Conservation (phyloP, 2,329 filamentous ascomycete genomes). For the Monosporascus sp. region DNA sequence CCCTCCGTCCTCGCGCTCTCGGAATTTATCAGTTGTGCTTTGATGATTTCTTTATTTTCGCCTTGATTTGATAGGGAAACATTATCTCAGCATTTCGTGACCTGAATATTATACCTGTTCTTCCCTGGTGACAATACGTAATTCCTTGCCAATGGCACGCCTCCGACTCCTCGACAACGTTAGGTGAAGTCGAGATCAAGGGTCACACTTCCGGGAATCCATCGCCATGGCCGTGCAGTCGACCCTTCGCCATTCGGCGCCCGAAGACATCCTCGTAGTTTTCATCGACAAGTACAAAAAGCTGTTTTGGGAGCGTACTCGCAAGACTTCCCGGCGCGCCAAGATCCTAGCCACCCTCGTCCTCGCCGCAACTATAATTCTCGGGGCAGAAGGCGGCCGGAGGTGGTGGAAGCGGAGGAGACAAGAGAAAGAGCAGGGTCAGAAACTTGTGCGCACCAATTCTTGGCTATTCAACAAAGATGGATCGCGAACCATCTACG, state of each 20-base stretch:
- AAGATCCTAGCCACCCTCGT: constrained; percentile 72
- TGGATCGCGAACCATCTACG: constrained; percentile 89
- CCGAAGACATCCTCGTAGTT: constrained; percentile 61
- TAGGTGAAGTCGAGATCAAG: constrained; percentile 8
- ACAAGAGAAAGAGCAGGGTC: constrained; percentile 76
- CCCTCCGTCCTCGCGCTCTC: too few species aligned
- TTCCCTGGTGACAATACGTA: not conserved
- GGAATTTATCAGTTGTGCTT: too few species aligned
- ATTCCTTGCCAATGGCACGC: constrained; percentile 17
- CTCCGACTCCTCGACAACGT: constrained; percentile 1
- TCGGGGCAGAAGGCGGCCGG: constrained; percentile 71
- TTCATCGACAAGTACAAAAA: constrained; percentile 57
- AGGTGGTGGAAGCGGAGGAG: constrained; percentile 69
- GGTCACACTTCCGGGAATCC: constrained; percentile 10
- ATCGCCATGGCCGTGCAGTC: constrained; percentile 78
- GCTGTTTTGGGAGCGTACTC: constrained; percentile 49
- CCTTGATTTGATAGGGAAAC: too few species aligned
- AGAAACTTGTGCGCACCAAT: constrained; percentile 79
- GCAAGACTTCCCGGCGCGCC: constrained; percentile 62
- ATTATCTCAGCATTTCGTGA: not conserved
- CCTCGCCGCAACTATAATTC: constrained; percentile 72
- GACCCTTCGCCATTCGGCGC: constrained; percentile 62
- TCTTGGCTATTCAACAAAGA: constrained; percentile 92
- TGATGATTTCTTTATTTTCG: too few species aligned
- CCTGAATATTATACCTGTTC: not conserved